These are phyloP conservation scores for Stromatinia cepivora DNA, from an alignment of 2,329 filamentous ascomycete species.

Conservation along the genomic window DNA sequence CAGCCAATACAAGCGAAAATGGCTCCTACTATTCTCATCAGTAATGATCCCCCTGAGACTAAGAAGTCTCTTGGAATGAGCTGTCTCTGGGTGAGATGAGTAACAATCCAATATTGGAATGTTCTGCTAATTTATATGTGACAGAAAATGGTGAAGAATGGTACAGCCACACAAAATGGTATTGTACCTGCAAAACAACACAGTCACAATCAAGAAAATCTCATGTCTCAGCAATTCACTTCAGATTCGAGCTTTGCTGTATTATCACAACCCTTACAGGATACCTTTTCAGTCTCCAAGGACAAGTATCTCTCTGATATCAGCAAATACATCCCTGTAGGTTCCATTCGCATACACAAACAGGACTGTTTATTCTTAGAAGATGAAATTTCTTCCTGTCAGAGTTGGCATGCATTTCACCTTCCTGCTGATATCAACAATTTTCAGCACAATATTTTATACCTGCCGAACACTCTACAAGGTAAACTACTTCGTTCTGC, in stretches of 20 bases:
- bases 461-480: slow-evolving; percentile 30
- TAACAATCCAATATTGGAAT: accelerated
- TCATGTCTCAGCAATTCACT: not conserved
- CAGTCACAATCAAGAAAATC: not conserved
- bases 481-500: slow-evolving; percentile 27
- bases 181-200: not conserved
- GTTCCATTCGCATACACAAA: slow-evolving; percentile 32
- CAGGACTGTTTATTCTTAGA: slow-evolving; percentile 20
- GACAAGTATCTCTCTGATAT: slow-evolving; percentile 30
- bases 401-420: slow-evolving; percentile 30
- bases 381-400: slow-evolving; percentile 25
- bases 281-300: not conserved
- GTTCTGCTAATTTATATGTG: not conserved
- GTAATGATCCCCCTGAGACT: not conserved
- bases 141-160: not conserved
- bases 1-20: not conserved
- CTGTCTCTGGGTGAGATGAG: not conserved
- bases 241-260: not conserved
- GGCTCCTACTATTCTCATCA: not conserved
- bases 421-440: slow-evolving; percentile 28
- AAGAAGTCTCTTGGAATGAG: not conserved
- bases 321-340: slow-evolving; percentile 35
- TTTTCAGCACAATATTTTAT: slow-evolving; percentile 9
- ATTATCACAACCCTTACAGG: not conserved
- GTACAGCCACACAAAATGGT: not conserved